Evolutionary conservation across 1,139 yeast genomes (phyloP), one percentile per base, ranked within the genome.

Genomic region (Saccharomyces uvarum): DNA sequence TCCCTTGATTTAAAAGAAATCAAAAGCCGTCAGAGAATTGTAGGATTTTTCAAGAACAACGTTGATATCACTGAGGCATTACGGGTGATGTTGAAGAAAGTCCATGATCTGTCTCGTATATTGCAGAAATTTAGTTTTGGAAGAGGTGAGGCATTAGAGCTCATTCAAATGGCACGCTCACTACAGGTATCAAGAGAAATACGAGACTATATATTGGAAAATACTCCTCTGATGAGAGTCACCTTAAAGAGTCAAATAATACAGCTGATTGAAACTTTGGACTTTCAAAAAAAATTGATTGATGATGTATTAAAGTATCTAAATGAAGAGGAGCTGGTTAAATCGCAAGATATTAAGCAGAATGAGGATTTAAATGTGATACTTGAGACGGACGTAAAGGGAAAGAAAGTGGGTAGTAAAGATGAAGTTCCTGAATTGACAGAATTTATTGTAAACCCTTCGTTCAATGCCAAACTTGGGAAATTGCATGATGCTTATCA

Each of bases 1-100:
- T 77, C 88, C 0, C 75, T 86, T 4, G 80, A 85, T 61, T 62
- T 80, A 0, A 63, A 66, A 0, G 86, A 80, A 57, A 82, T 93
- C 24, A 68, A 70, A 26, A 63, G 68, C 19, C 76, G 99, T 32
- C 96, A 88, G 57, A 73, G 75, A 8, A 74, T 83, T 49, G 95
- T 91, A 0, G 68, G 73, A 9, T 67, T 78, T 13, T 83, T 90
- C 60, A 59, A 75, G 11, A 69, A 72, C 2, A 73, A 81, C 55
- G 65, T 69, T 0, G 60, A 66, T 0, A 66, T 82, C 49, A 70
- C 77, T 2, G 66, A 70, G 2, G 63, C 64, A 1, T 50, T 82
- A 1, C 54, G 67, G 1, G 57, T 61, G 0, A 58, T 67, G 21
- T 65, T 81, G 49, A 73, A 72, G 44, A 64, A 67, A 2, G 73